phyloP scores from a whole-genome alignment of 2,329 filamentous ascomycete species.

The Cercospora brassicicola region DNA sequence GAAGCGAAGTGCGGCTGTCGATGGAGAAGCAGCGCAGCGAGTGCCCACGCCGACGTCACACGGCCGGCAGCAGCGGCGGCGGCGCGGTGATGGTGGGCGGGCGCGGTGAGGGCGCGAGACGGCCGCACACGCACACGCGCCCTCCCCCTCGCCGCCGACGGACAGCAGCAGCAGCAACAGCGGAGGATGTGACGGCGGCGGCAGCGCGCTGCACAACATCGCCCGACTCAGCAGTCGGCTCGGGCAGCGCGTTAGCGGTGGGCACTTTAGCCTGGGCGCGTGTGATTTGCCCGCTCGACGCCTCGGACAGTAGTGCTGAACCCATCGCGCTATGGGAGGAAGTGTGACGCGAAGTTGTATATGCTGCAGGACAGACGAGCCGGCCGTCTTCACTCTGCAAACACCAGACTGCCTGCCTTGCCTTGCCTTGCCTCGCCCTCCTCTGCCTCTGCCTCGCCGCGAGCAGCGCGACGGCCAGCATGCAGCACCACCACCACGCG shows the following conservation, averaged over 20 bases:
- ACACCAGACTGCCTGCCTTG: background rate
- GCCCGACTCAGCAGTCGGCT: slow-evolving; percentile 7
- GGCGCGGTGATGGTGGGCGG: background rate
- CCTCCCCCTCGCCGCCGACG: background rate
- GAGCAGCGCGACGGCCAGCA: background rate
- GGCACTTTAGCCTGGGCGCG: slow-evolving; percentile 5
- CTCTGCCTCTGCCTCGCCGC: background rate
- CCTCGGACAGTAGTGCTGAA: slow-evolving; percentile 8
- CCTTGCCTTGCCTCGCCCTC: background rate
- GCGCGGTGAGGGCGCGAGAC: background rate
- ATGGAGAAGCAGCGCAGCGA: background rate
- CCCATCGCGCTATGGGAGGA: slow-evolving; percentile 14
- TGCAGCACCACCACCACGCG: slow-evolving; percentile 1
- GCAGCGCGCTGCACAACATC: background rate
- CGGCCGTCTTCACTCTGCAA: slow-evolving; percentile 6
- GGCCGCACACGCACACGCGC: background rate
- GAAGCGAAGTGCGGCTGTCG: slow-evolving; percentile 7
- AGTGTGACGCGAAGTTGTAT: slow-evolving; percentile 15
- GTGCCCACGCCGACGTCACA: background rate
- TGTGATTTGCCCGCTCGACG: slow-evolving; percentile 13
- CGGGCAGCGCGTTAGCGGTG: slow-evolving; percentile 7
- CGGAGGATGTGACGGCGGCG: background rate
- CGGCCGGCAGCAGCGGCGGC: background rate
- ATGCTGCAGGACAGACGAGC: slow-evolving; percentile 6
- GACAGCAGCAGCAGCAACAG: background rate